Evolutionary conservation across 176 grass and related monocot genomes (phyloP).

Genomic region (Aegilops sharonensis): DNA sequence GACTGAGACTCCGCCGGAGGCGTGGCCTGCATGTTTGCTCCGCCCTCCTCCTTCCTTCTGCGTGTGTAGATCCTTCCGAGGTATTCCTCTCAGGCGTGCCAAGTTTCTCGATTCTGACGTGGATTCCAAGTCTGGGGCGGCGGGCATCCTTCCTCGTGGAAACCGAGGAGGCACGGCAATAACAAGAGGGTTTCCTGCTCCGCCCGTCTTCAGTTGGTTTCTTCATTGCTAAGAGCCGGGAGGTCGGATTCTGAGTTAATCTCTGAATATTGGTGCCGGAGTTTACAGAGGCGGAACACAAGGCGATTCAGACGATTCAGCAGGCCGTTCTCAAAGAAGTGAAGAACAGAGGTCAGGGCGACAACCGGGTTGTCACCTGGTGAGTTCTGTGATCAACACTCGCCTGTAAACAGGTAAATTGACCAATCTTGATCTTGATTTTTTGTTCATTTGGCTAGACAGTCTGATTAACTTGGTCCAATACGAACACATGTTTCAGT

Average conservation of each 20-base stretch:
- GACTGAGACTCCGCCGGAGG: not conserved
- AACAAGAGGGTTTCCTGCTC: slow-evolving; percentile 6
- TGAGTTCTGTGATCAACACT: slow-evolving; percentile 22
- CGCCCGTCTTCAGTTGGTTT: not conserved
- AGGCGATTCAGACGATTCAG: not conserved
- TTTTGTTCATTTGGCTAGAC: not conserved
- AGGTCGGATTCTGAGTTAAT: not conserved
- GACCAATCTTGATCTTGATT: not conserved
- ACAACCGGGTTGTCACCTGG: not conserved
- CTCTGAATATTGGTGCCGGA: not conserved
- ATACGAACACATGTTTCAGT: not conserved
- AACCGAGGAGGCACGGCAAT: slow-evolving; percentile 36
- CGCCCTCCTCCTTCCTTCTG: slow-evolving; percentile 7
- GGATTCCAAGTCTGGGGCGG: not conserved
- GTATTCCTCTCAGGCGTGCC: slow-evolving; percentile 14
- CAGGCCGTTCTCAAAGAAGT: not conserved
- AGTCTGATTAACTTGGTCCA: not conserved
- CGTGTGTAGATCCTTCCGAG: slow-evolving; percentile 11
- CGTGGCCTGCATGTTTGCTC: not conserved
- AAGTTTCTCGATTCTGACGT: slow-evolving; percentile 18
- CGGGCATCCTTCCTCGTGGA: slow-evolving; percentile 7
- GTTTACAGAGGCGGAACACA: not conserved
- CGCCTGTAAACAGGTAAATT: not conserved
- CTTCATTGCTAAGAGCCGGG: not conserved
- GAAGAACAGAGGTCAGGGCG: not conserved